phyloP scores from a whole-genome alignment of 306 rosid genomes.

The Fragaria nilgerrensis region DNA sequence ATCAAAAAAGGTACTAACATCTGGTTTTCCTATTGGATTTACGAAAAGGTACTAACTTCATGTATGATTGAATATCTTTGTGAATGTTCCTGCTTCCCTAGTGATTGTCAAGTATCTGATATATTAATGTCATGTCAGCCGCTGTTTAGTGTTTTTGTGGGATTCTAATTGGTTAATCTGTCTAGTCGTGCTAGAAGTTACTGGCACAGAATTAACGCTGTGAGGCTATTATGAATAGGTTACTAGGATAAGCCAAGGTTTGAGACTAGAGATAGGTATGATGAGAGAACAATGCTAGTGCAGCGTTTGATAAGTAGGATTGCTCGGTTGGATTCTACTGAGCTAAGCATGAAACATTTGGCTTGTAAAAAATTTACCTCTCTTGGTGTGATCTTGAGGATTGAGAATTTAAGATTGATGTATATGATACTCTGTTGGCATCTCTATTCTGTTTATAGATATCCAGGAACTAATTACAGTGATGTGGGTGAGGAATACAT shows the following conservation, averaged over 20 bases:
- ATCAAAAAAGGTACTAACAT: neutral
- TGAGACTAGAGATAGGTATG: neutral
- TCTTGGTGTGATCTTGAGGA: neutral
- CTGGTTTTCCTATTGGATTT: neutral
- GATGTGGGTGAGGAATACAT: neutral
- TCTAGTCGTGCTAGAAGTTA: neutral
- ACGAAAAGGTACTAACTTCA: neutral
- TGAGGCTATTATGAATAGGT: neutral
- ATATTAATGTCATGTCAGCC: neutral
- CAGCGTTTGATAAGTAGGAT: neutral
- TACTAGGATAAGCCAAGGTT: slow-evolving; percentile 2
- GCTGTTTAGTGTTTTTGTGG: neutral
- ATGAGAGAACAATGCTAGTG: neutral
- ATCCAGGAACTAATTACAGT: neutral
- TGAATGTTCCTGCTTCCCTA: neutral
- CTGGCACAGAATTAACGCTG: neutral
- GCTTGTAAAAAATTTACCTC: neutral
- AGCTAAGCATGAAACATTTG: neutral
- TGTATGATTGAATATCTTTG: neutral
- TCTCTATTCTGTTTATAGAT: neutral
- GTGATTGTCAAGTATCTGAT: neutral
- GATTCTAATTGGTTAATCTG: neutral
- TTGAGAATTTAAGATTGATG: neutral
- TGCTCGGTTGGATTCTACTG: neutral
- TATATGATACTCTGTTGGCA: neutral